These are phyloP conservation scores for Coemansia sp. DNA, from an alignment of 192 early-diverging fungal genomes.

Conservation along the genomic window DNA sequence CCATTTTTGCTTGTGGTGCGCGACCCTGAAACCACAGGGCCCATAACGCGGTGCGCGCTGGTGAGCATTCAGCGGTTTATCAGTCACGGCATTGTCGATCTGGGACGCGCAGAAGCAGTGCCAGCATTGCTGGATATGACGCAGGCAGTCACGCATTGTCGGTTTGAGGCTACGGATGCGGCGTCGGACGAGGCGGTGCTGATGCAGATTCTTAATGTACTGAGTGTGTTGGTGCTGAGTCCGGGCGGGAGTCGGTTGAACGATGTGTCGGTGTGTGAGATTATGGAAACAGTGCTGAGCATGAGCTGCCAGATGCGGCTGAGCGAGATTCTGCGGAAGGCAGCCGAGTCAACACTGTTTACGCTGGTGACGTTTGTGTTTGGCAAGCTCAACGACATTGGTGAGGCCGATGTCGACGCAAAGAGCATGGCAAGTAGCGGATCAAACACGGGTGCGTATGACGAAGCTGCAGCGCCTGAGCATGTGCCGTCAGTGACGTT, in stretches of 20 bases:
- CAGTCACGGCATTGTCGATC: constrained; percentile 70
- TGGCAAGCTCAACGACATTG: constrained; percentile 28
- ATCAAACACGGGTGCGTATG: background rate
- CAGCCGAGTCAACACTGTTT: constrained; percentile 53
- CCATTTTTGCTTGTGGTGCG: constrained; percentile 93
- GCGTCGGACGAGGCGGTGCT: constrained; percentile 95
- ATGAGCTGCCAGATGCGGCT: constrained; percentile 95
- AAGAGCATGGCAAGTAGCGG: too few relatives aligned
- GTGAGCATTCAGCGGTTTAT: constrained; percentile 88
- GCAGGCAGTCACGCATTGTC: constrained; percentile 88
- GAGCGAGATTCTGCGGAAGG: constrained; percentile 60
- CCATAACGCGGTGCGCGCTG: constrained; percentile 91
- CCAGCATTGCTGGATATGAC: constrained; percentile 51
- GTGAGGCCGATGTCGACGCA: constrained; percentile 7
- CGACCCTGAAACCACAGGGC: constrained; percentile 90
- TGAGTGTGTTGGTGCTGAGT: constrained; percentile 74
- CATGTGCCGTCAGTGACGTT: background rate
- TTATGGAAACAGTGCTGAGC: constrained; percentile 95
- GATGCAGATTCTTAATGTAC: constrained; percentile 80
- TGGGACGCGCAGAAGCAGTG: constrained; percentile 21
- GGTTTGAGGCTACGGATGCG: constrained; percentile 93
- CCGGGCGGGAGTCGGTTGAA: constrained; percentile 67
- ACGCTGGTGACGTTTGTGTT: constrained; percentile 52
- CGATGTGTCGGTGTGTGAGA: constrained; percentile 93
- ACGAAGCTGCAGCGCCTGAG: background rate